phyloP scores from a whole-genome alignment of 306 rosid species.

The Vigna trinervia region DNA sequence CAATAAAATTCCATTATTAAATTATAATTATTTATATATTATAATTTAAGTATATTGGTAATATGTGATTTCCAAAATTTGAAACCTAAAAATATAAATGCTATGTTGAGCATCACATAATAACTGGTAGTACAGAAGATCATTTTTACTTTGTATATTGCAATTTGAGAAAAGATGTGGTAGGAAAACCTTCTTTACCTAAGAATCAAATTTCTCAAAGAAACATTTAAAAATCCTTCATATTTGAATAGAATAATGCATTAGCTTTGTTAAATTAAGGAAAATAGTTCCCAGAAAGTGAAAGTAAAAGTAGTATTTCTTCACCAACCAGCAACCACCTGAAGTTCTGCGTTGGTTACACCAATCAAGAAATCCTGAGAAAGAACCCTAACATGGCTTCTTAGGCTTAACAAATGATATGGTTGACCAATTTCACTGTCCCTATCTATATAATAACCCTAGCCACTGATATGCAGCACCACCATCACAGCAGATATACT shows the following conservation, averaged over 20 bases:
- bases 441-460: slow-evolving; percentile 47
- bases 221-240: neutral
- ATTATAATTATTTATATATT: no score
- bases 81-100: no score
- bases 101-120: no score
- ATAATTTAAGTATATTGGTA: no score
- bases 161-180: no score
- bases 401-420: slow-evolving; percentile 49
- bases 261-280: neutral
- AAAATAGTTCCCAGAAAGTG: neutral
- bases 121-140: no score
- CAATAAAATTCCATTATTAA: no score
- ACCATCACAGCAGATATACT: neutral
- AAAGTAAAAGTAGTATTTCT: slow-evolving; percentile 39
- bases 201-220: neutral
- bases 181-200: neutral
- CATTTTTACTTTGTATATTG: no score
- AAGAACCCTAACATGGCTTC: slow-evolving; percentile 43
- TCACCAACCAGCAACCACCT: slow-evolving; percentile 62
- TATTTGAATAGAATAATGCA: neutral
- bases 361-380: slow-evolving; percentile 55
- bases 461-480: neutral
- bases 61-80: no score
- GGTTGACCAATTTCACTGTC: slow-evolving; percentile 33
- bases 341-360: slow-evolving; percentile 55